A percentile compares a stretch with the other conserved stretches of the same genome.
phyloP scores from a whole-genome alignment of 2,329 filamentous ascomycete genomes.

The Pseudogymnoascus sp. region DNA sequence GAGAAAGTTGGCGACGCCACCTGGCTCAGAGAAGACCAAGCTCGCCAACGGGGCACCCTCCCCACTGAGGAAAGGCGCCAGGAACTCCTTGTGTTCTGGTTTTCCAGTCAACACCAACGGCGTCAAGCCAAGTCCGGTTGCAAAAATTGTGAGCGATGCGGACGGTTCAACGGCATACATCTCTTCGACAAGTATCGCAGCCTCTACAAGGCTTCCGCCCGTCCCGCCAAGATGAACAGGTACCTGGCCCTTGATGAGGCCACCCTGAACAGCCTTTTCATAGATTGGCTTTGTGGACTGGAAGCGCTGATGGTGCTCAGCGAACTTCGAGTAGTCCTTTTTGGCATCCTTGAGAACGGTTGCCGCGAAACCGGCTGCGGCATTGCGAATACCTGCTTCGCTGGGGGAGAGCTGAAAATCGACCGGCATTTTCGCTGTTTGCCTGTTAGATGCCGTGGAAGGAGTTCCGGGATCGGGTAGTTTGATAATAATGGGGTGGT shows the following conservation, averaged over 20 bases:
- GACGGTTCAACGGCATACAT: constrained; percentile 44
- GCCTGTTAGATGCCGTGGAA: not conserved
- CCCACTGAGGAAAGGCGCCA: constrained; percentile 39
- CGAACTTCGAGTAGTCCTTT: constrained; percentile 21
- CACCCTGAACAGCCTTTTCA: constrained; percentile 34
- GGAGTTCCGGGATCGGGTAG: not conserved
- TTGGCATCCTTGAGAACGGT: constrained; percentile 23
- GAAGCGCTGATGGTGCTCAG: constrained; percentile 33
- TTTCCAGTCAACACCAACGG: constrained; percentile 41
- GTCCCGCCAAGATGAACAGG: constrained; percentile 38
- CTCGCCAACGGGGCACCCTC: constrained; percentile 41
- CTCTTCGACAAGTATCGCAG: constrained; percentile 44
- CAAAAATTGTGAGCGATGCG: constrained; percentile 42
- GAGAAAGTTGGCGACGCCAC: constrained; percentile 42
- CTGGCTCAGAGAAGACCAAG: constrained; percentile 44
- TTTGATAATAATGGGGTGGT: not conserved
- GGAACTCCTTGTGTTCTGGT: constrained; percentile 33
- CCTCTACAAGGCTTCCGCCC: constrained; percentile 37
- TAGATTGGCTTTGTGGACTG: constrained; percentile 40
- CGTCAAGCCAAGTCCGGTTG: constrained; percentile 43
- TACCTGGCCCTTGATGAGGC: constrained; percentile 41
- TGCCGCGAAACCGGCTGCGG: constrained; percentile 23
- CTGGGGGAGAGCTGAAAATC: constrained; percentile 27
- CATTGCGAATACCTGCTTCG: constrained; percentile 24
- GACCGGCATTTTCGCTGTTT: constrained; percentile 14